These are phyloP conservation scores for Penicillium decumbens DNA, from an alignment of 2,329 filamentous ascomycete species.

Conservation along the genomic window DNA sequence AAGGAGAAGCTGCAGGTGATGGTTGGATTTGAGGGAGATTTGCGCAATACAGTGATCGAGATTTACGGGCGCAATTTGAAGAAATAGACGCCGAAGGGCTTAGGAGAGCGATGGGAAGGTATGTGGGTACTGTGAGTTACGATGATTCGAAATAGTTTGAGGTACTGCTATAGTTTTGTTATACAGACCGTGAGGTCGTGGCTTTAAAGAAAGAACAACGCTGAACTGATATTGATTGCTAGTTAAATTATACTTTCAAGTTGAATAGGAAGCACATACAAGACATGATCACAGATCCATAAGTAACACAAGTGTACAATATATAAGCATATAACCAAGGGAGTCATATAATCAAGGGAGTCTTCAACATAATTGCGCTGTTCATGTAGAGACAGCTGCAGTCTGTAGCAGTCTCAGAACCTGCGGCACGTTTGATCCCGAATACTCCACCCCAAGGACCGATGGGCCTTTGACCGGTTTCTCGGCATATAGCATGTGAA, in stretches of 20 bases:
- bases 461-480: constrained; percentile 7
- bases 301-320: background rate
- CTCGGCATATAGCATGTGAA: constrained; percentile 19
- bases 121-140: background rate
- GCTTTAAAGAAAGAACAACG: too few species aligned
- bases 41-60: constrained; percentile 12
- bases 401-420: constrained; percentile 16
- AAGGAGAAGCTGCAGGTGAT: constrained; percentile 47
- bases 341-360: background rate
- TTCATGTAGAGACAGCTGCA: background rate
- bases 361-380: background rate
- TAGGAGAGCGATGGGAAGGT: background rate
- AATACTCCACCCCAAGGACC: constrained; percentile 22
- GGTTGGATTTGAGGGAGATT: constrained; percentile 25
- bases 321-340: background rate
- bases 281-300: background rate
- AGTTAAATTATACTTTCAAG: too few species aligned
- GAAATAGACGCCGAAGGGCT: constrained; percentile 2
- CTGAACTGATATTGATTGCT: too few species aligned
- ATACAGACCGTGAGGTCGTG: background rate
- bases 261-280: too few species aligned
- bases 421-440: constrained; percentile 16
- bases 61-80: constrained; percentile 25
- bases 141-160: background rate
- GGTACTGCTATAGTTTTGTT: background rate